Evolutionary conservation across 352 stramenopile genomes (phyloP).

Genomic region (Phytophthora palmivora): DNA sequence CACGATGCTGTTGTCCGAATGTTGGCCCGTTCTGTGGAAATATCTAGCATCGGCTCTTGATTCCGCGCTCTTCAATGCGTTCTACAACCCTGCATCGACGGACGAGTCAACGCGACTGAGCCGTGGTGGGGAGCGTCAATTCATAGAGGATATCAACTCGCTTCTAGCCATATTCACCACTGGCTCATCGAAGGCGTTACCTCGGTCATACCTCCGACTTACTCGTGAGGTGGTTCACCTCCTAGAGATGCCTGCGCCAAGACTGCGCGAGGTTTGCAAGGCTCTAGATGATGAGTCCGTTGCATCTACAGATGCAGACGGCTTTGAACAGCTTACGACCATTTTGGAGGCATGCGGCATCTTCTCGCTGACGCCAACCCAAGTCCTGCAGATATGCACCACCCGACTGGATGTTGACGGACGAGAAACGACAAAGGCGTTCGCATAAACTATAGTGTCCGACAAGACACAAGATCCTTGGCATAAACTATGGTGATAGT

Average conservation of each 20-base stretch:
- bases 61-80: slow-evolving; percentile 42
- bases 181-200: slow-evolving; percentile 36
- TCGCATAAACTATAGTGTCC: no score
- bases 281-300: slow-evolving; percentile 43
- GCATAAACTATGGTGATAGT: slow-evolving; percentile 2
- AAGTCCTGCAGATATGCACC: slow-evolving; percentile 52
- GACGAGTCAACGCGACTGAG: slow-evolving; percentile 29
- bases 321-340: slow-evolving; percentile 68
- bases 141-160: slow-evolving; percentile 45
- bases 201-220: slow-evolving; percentile 54
- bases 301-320: slow-evolving; percentile 6
- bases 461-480: no score
- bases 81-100: slow-evolving; percentile 23
- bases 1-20: slow-evolving; percentile 37
- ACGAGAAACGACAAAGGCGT: slow-evolving; percentile 8
- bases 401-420: slow-evolving; percentile 28
- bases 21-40: slow-evolving; percentile 41
- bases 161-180: slow-evolving; percentile 45
- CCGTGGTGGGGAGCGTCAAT: slow-evolving; percentile 40
- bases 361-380: slow-evolving; percentile 48
- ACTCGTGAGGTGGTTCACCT: slow-evolving; percentile 53
- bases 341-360: slow-evolving; percentile 76
- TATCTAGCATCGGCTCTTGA: slow-evolving; percentile 46
- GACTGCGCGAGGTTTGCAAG: slow-evolving; percentile 52
- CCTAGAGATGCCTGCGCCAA: slow-evolving; percentile 47